Evolutionary conservation across 805 yeast genomes (phyloP).

Genomic region (Schwanniomyces polymorphus): DNA sequence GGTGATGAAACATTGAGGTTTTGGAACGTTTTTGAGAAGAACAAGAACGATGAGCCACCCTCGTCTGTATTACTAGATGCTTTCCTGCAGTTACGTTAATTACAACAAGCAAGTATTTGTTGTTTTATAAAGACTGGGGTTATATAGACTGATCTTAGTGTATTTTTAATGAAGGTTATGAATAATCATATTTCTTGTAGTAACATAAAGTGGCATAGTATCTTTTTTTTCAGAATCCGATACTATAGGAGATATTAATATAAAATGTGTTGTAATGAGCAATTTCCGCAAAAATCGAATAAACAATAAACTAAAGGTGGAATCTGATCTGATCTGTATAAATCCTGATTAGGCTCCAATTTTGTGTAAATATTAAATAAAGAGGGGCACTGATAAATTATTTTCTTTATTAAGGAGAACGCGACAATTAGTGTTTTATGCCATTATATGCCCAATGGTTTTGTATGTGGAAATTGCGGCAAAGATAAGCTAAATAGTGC

Average conservation of each 20-base stretch:
- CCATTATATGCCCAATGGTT: not conserved
- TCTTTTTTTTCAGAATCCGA: no score
- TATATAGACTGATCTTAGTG: conserved; percentile 1
- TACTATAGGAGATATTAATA: no score
- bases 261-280: no score
- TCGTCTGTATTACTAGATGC: conserved; percentile 71
- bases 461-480: not conserved
- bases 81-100: conserved; percentile 66
- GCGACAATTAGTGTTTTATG: not conserved
- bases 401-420: no score
- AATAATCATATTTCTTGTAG: not conserved
- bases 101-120: not conserved
- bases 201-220: no score
- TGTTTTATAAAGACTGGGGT: not conserved
- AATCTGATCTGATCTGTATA: no score
- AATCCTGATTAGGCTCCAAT: no score
- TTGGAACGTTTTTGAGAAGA: conserved; percentile 92
- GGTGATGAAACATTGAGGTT: conserved; percentile 96
- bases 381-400: no score
- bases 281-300: no score
- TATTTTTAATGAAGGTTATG: not conserved
- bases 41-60: conserved; percentile 55
- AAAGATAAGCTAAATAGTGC: not conserved
- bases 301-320: no score
- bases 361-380: no score